Base-by-base conservation (phyloP, 1,284 basidiomycete species). In the Farysia itapuensis region DNA sequence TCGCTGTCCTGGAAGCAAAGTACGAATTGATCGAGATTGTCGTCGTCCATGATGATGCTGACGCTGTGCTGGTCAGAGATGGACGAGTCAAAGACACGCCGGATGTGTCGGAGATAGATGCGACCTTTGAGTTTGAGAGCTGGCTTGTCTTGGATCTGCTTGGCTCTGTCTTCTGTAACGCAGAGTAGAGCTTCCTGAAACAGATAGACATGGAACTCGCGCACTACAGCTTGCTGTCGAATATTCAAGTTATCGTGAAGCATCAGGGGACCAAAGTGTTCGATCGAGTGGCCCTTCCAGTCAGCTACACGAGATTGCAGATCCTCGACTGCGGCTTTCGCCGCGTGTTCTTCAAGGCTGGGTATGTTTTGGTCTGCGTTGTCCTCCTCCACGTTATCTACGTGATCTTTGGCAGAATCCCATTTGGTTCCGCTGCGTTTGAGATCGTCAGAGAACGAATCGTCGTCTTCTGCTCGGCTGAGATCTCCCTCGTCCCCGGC, bases 101-200 rank as follows among this genome's bases (percentile, higher is more conserved):
- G 86, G 78, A 97, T 93, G 77, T 96, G 92, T 24, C 87, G 83
- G 35, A 96, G 86, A 77, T 92, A 96, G 66, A 98, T 95, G 29
- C 93, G 82, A 0, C 94, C 94, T 71, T 94, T 95, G 35, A 97
- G 83, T 22, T 91, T 85, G 34, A 98, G 82, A 5, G 89, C 85
- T 14, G 89, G 87, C 70, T 86, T 87, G 33, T 35, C 46, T 8
- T 40, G 25, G 1, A 85, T 82, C 0, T 77, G 70, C 18, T 86
- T 85, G 71, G 89, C 91, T 80, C 87, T 88, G 79, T 96, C 93
- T 75, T 97, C 94, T 18, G 89, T 84, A 13, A 97, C 89, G 77
- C 93, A 98, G 52, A 97, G 90, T 51, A 98, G 86, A 9, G 94
- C 94, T 74, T 96, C 90, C 70, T 87, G 86, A 83, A 96, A 97